Conservation (phyloP, 305 asterid species). For the Fraxinus latifolia region DNA sequence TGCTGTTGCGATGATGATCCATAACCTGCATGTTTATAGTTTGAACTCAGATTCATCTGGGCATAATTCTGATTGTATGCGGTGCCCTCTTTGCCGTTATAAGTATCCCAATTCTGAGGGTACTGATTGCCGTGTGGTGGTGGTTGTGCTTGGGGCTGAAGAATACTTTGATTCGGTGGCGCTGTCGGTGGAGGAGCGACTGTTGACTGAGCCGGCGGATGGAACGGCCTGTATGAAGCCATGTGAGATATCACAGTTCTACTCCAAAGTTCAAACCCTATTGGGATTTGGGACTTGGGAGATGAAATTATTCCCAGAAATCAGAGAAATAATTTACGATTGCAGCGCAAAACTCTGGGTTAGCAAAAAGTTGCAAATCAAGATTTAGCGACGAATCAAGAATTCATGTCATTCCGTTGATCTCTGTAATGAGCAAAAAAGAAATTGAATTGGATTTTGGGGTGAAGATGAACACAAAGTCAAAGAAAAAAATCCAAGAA, state of each 20-base stretch:
- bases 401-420: neutral
- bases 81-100: conserved; percentile 34
- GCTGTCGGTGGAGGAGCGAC: conserved; percentile 69
- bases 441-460: neutral
- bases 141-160: conserved; percentile 53
- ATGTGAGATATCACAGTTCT: conserved; percentile 21
- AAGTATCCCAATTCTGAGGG: conserved; percentile 71
- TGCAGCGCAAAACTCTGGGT: neutral
- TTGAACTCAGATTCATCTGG: conserved; percentile 47
- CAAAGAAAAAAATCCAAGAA: neutral
- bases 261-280: neutral
- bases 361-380: neutral
- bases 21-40: conserved; percentile 43
- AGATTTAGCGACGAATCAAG: neutral
- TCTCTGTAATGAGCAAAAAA: neutral
- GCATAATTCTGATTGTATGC: conserved; percentile 44
- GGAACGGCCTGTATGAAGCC: conserved; percentile 93
- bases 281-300: neutral
- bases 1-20: conserved; percentile 42
- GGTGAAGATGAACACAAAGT: neutral
- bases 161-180: conserved; percentile 55
- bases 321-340: neutral
- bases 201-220: conserved; percentile 68
- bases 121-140: conserved; percentile 58
- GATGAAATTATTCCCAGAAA: neutral